Percentiles rank a stretch among this genome's conserved stretches.
These are phyloP conservation scores for Pholiota adiposa DNA, from an alignment of 1,284 basidiomycete genomes.

Conservation along the genomic window DNA sequence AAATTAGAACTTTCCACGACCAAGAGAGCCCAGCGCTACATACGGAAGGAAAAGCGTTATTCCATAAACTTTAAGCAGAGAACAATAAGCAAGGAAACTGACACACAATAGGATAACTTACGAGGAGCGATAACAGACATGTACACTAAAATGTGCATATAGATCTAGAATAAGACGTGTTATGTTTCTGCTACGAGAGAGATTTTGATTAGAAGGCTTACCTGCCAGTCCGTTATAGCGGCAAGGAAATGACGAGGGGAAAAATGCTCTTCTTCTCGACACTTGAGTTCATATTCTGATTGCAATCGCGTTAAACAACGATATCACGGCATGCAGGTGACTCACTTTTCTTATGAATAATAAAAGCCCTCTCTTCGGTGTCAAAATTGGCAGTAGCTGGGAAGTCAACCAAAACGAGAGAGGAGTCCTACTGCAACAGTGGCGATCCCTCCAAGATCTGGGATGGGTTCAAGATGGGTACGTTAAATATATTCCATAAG, in stretches of 20 bases:
- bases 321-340: too few relatives aligned
- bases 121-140: slow-evolving; percentile 62
- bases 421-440: slow-evolving; percentile 51
- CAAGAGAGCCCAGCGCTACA: slow-evolving; percentile 2
- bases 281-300: slow-evolving; percentile 65
- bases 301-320: background rate
- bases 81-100: background rate
- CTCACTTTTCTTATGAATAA: slow-evolving; percentile 67
- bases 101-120: slow-evolving; percentile 37
- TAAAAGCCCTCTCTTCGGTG: slow-evolving; percentile 61
- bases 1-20: background rate
- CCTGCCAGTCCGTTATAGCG: slow-evolving; percentile 69
- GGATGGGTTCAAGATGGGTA: background rate
- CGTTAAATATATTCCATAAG: background rate
- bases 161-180: slow-evolving; percentile 37
- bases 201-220: slow-evolving; percentile 22
- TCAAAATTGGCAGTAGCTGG: slow-evolving; percentile 60
- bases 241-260: slow-evolving; percentile 54
- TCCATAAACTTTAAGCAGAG: slow-evolving; percentile 42
- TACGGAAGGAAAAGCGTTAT: slow-evolving; percentile 72
- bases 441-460: slow-evolving; percentile 58
- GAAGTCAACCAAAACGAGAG: slow-evolving; percentile 58
- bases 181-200: background rate
- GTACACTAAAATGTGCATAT: slow-evolving; percentile 62
- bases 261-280: slow-evolving; percentile 69